Percentiles rank a stretch among this genome's conserved stretches.
These are phyloP conservation scores for Mortierella sp. DNA, from an alignment of 371 early-diverging fungal species.

Conservation along the genomic window DNA sequence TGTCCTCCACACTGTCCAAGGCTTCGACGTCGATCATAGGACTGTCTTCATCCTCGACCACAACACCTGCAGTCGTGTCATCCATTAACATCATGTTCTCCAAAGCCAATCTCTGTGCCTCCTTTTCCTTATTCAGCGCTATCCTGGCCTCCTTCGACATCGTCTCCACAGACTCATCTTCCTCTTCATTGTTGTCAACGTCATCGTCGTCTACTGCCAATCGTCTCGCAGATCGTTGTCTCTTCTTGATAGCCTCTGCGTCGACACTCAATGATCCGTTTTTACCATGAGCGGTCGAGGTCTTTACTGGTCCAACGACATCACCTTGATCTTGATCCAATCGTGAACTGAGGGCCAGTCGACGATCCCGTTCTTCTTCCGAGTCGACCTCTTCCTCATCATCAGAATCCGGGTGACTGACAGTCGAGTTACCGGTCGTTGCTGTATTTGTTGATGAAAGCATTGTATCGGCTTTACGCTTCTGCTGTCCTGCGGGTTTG, in stretches of 20 bases:
- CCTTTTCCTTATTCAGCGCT: slow-evolving; percentile 38
- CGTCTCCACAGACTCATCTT: slow-evolving; percentile 26
- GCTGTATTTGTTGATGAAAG: not conserved
- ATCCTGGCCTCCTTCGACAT: slow-evolving; percentile 31
- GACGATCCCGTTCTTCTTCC: slow-evolving; percentile 51
- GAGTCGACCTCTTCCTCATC: slow-evolving; percentile 42
- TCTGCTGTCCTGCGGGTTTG: slow-evolving; percentile 26
- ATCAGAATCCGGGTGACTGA: too few species aligned
- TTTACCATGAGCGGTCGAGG: not conserved
- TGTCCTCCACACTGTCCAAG: slow-evolving; percentile 3
- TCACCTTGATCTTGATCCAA: slow-evolving; percentile 40
- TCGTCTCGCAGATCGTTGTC: slow-evolving; percentile 25
- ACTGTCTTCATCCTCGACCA: slow-evolving; percentile 38
- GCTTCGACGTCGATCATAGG: slow-evolving; percentile 41
- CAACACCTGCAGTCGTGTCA: not conserved
- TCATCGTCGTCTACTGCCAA: slow-evolving; percentile 24
- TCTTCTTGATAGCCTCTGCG: slow-evolving; percentile 31
- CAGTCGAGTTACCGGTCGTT: too few species aligned
- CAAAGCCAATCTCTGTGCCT: slow-evolving; percentile 37
- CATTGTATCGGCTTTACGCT: slow-evolving; percentile 47
- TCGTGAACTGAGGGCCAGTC: slow-evolving; percentile 39
- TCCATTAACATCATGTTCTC: slow-evolving; percentile 55
- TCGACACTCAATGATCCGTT: slow-evolving; percentile 9
- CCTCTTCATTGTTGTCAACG: slow-evolving; percentile 5
- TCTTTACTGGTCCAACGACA: slow-evolving; percentile 2